These are phyloP conservation scores for Lichtheimia ramosa DNA, from an alignment of 371 early-diverging fungal genomes.

Conservation along the genomic window DNA sequence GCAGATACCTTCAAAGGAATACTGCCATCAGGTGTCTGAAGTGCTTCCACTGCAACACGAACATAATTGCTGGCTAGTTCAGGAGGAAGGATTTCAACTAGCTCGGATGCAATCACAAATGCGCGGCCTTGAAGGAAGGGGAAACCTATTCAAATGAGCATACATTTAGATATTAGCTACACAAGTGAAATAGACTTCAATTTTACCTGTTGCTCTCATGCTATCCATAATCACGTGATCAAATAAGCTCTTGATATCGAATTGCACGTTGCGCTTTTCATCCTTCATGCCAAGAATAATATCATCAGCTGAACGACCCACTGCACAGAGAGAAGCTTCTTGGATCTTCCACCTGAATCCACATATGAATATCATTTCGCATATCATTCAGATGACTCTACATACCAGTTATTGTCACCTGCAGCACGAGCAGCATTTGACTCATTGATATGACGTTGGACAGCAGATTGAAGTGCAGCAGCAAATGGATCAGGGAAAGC, in stretches of 20 bases:
- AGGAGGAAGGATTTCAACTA: conserved; percentile 72
- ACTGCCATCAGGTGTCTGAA: conserved; percentile 59
- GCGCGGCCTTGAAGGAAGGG: conserved; percentile 91
- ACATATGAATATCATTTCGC: not conserved
- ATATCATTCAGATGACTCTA: not conserved
- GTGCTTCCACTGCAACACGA: conserved; percentile 68
- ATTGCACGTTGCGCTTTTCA: conserved; percentile 30
- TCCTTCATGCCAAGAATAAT: conserved; percentile 57
- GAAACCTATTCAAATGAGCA: conserved; percentile 38
- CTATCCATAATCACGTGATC: conserved; percentile 76
- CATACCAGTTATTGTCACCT: conserved; percentile 56
- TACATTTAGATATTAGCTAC: conserved; percentile 6
- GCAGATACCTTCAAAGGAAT: conserved; percentile 78
- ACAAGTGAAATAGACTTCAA: not conserved
- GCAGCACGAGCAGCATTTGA: conserved; percentile 52
- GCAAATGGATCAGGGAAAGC: conserved; percentile 60
- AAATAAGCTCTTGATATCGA: conserved; percentile 74
- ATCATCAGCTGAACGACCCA: conserved; percentile 66
- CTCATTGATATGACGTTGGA: conserved; percentile 55
- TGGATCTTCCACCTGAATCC: conserved; percentile 77
- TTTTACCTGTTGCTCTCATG: conserved; percentile 38
- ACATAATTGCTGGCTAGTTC: conserved; percentile 71
- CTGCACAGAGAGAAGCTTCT: conserved; percentile 77
- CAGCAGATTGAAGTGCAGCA: conserved; percentile 54
- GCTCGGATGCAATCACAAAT: conserved; percentile 83